Evolutionary conservation across 1,139 yeast genomes (phyloP).

Genomic region (Nakaseomyces sp.): DNA sequence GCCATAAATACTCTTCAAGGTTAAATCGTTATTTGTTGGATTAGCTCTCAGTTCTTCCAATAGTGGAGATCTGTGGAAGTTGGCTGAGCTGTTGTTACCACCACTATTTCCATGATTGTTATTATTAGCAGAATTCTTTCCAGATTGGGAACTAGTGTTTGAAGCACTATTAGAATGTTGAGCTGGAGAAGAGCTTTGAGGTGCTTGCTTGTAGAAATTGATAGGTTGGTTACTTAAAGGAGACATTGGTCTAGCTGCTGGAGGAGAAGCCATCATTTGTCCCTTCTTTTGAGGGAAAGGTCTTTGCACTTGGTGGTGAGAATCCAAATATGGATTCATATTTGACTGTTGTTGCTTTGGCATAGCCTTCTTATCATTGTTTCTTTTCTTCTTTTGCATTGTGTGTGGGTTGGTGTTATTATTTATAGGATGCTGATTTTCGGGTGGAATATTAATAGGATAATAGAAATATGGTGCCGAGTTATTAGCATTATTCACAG

Average conservation of each 20-base stretch:
- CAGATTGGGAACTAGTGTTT: slow-evolving; percentile 3
- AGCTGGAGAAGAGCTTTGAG: slow-evolving; percentile 6
- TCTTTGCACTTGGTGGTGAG: not conserved
- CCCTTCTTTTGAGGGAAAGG: slow-evolving; percentile 6
- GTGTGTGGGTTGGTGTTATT: not conserved
- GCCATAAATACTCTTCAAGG: slow-evolving; percentile 68
- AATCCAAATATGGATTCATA: slow-evolving; percentile 14
- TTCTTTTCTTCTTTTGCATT: not conserved
- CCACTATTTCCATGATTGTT: not conserved
- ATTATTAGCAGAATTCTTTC: slow-evolving; percentile 3
- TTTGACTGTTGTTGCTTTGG: slow-evolving; percentile 9
- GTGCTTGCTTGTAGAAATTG: not conserved
- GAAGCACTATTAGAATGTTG: slow-evolving; percentile 9
- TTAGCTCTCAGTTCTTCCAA: slow-evolving; percentile 75
- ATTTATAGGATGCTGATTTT: slow-evolving; percentile 3
- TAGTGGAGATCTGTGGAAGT: slow-evolving; percentile 56
- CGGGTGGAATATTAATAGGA: slow-evolving; percentile 4
- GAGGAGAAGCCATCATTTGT: slow-evolving; percentile 6
- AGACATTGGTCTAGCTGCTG: slow-evolving; percentile 6
- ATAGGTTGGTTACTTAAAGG: slow-evolving; percentile 2
- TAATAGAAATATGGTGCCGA: slow-evolving; percentile 3
- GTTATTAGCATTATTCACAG: not conserved
- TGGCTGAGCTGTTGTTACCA: not conserved
- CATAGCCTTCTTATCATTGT: slow-evolving; percentile 6
- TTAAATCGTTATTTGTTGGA: slow-evolving; percentile 51